These are phyloP conservation scores for Austroboletus novae-zelandiae DNA, from an alignment of 1,284 basidiomycete species.

Conservation along the genomic window DNA sequence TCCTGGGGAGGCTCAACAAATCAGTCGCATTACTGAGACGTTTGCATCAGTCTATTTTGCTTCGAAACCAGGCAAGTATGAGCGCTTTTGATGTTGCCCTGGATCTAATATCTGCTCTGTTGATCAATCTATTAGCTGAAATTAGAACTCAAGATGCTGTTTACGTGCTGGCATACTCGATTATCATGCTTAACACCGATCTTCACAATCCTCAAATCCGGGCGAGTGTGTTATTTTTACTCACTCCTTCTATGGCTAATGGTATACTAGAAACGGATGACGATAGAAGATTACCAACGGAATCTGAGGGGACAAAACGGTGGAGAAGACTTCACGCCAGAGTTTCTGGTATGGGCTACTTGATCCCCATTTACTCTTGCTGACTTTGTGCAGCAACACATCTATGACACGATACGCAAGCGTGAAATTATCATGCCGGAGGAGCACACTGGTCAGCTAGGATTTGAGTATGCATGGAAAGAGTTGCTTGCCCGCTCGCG, in stretches of 20 bases:
- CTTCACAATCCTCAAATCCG: constrained; percentile 94
- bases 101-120: constrained; percentile 5
- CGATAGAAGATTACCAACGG: constrained; percentile 89
- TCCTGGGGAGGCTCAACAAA: constrained; percentile 95
- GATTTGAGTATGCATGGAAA: constrained; percentile 99
- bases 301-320: constrained; percentile 95
- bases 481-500: constrained; percentile 84
- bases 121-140: constrained; percentile 54
- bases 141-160: constrained; percentile 92
- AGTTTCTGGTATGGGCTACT: constrained; percentile 68
- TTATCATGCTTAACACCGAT: constrained; percentile 99
- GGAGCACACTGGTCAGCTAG: constrained; percentile 94
- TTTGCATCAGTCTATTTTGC: constrained; percentile 93
- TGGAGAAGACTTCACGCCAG: constrained; percentile 78
- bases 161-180: constrained; percentile 92
- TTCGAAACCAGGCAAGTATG: constrained; percentile 63
- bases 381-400: constrained; percentile 57
- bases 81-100: neutral
- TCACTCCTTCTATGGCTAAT: constrained; percentile 10
- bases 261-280: constrained; percentile 83
- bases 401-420: constrained; percentile 94
- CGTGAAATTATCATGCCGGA: constrained; percentile 97
- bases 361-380: constrained; percentile 4
- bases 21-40: constrained; percentile 90
- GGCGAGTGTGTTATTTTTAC: constrained; percentile 43